These are phyloP conservation scores for Escovopsis weberi DNA, from an alignment of 2,329 filamentous ascomycete genomes.

Conservation along the genomic window DNA sequence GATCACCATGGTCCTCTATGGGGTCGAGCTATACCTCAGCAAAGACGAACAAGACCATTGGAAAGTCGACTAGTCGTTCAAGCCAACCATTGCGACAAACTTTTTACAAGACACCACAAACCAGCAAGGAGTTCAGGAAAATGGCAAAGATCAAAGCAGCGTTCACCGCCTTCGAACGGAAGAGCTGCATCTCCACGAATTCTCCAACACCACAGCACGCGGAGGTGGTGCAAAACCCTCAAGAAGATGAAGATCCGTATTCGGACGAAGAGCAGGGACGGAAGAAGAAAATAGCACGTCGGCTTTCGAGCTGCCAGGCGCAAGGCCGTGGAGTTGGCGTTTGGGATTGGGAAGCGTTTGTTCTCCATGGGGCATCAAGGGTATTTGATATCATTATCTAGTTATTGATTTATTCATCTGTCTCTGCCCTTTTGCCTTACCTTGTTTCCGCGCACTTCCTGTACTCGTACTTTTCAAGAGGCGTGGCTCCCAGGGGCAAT, in stretches of 20 bases:
- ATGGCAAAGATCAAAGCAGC: too few relatives aligned
- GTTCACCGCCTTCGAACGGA: too few relatives aligned
- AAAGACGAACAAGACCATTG: slow-evolving; percentile 82
- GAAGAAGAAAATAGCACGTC: slow-evolving; percentile 7
- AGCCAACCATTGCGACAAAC: not conserved
- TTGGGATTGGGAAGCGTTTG: slow-evolving; percentile 15
- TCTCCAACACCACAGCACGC: not conserved
- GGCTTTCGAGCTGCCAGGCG: slow-evolving; percentile 4
- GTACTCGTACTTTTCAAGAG: too few relatives aligned
- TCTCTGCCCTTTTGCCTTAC: slow-evolving; percentile 4
- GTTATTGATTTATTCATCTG: slow-evolving; percentile 7
- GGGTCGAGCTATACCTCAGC: slow-evolving; percentile 77
- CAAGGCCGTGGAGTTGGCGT: slow-evolving; percentile 15
- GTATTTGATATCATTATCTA: slow-evolving; percentile 10
- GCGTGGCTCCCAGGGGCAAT: not conserved
- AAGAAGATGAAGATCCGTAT: too few relatives aligned
- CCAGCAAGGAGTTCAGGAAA: not conserved
- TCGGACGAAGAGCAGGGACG: not conserved
- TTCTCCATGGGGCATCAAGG: slow-evolving; percentile 20
- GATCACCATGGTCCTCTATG: slow-evolving; percentile 78
- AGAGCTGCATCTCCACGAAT: too few relatives aligned
- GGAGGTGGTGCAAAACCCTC: slow-evolving; percentile 6
- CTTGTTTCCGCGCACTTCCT: not conserved
- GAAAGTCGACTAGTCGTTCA: slow-evolving; percentile 65
- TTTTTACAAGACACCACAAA: not conserved